phyloP scores from a whole-genome alignment of 768 basidiomycete genomes.

The Candolleomyces aberdarensis region DNA sequence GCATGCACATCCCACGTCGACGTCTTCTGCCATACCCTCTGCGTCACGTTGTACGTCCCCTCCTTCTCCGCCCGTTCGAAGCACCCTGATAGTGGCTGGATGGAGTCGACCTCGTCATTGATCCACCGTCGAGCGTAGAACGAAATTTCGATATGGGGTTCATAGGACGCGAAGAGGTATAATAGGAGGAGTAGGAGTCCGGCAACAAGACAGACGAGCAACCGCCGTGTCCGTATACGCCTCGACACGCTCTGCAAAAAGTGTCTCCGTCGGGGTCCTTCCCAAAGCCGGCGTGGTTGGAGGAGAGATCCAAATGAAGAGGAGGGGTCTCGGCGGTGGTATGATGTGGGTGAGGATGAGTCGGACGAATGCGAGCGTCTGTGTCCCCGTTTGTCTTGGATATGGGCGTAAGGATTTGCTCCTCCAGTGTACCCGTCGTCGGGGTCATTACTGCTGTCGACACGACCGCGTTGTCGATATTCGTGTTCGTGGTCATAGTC shows the following conservation, averaged over 20 bases:
- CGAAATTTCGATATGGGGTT: constrained; percentile 83
- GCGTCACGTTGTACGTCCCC: constrained; percentile 63
- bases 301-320: not conserved
- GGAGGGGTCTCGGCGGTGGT: no score
- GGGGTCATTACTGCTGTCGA: not conserved
- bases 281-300: not conserved
- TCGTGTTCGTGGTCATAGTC: not conserved
- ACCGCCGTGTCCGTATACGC: not conserved
- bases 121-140: constrained; percentile 81
- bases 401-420: constrained; percentile 1
- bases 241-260: not conserved
- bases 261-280: not conserved
- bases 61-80: constrained; percentile 63
- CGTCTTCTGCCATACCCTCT: constrained; percentile 61
- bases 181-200: constrained; percentile 39
- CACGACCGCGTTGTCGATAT: not conserved
- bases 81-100: constrained; percentile 69
- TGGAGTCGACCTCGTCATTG: constrained; percentile 60
- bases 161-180: constrained; percentile 56
- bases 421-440: not conserved
- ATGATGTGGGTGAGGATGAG: not conserved
- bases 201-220: not conserved
- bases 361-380: not conserved
- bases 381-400: not conserved
- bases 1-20: constrained; percentile 67